phyloP scores from a whole-genome alignment of 1,139 yeast species.

The Diutina pseudorugosa region DNA sequence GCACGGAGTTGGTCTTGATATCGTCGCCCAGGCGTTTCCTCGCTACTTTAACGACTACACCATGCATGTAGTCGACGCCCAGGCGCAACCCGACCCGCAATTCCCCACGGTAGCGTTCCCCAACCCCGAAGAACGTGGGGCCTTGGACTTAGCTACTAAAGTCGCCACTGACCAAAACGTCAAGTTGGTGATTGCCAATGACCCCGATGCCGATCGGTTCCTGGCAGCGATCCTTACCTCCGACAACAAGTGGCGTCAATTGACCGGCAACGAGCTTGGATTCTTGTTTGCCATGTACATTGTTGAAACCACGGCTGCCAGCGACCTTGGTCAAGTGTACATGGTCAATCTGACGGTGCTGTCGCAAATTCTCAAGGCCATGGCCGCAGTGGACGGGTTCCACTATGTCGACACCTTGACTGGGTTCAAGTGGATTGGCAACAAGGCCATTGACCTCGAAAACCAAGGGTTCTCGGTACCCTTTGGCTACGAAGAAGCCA shows the following conservation, averaged over 20 bases:
- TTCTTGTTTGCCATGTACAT: constrained; percentile 48
- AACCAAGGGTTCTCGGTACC: constrained; percentile 58
- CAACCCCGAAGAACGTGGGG: constrained; percentile 93
- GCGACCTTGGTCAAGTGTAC: constrained; percentile 30
- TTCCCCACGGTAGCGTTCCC: constrained; percentile 85
- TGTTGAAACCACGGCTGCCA: constrained; percentile 12
- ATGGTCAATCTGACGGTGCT: constrained; percentile 85
- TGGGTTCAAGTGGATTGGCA: constrained; percentile 97
- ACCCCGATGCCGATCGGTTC: constrained; percentile 95
- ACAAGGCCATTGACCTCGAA: constrained; percentile 67
- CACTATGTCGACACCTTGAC: constrained; percentile 73
- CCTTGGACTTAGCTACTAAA: constrained; percentile 57
- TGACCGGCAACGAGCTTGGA: constrained; percentile 90
- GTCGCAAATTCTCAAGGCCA: constrained; percentile 61
- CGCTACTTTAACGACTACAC: constrained; percentile 12
- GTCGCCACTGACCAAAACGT: constrained; percentile 36
- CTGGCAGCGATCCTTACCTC: constrained; percentile 51
- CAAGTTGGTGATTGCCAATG: constrained; percentile 68
- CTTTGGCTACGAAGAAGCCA: constrained; percentile 90
- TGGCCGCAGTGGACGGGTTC: constrained; percentile 56
- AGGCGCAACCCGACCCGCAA: constrained; percentile 65
- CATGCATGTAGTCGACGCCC: constrained; percentile 37
- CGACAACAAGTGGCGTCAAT: constrained; percentile 50
- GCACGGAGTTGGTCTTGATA: constrained; percentile 82
- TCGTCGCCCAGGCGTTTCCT: constrained; percentile 23